A percentile compares a stretch with the other conserved stretches of the same genome.
Conservation (phyloP, 495 filamentous ascomycete species). For the Aspergillus leporis region DNA sequence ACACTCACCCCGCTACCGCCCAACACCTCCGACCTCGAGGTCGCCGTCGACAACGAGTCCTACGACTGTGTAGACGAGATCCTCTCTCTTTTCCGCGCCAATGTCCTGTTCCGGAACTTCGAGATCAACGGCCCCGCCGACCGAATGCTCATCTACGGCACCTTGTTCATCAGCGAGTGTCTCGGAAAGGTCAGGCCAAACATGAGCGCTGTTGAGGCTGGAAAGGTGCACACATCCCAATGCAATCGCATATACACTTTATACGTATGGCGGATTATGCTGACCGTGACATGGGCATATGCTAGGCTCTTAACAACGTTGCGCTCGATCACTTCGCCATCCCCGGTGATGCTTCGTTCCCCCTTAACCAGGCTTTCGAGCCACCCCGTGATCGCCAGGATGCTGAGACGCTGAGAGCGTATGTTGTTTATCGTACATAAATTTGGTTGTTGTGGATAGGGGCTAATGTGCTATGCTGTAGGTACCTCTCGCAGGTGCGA, state of each 20-base stretch:
- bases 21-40: conserved; percentile 63
- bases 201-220: conserved; percentile 59
- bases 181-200: conserved; percentile 78
- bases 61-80: conserved; percentile 97
- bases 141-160: conserved; percentile 92
- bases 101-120: conserved; percentile 99
- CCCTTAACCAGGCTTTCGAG: conserved; percentile 83
- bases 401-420: conserved; percentile 82
- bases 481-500: conserved; percentile 82
- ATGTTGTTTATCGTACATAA: conserved; percentile 17
- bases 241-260: not conserved
- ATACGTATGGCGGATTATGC: not conserved
- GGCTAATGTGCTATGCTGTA: conserved; percentile 25
- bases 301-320: conserved; percentile 62
- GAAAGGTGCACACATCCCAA: conserved; percentile 48
- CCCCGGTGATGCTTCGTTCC: conserved; percentile 91
- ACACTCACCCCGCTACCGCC: conserved; percentile 73
- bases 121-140: conserved; percentile 98
- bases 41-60: conserved; percentile 80
- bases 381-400: conserved; percentile 83
- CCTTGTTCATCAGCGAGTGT: conserved; percentile 88
- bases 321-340: conserved; percentile 93
- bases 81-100: conserved; percentile 89
- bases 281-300: not conserved
- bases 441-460: not conserved